Percentiles rank a stretch among this genome's conserved stretches.
Evolutionary conservation across 345 rosid species (phyloP).

Genomic region (Pelargonium nanum): DNA sequence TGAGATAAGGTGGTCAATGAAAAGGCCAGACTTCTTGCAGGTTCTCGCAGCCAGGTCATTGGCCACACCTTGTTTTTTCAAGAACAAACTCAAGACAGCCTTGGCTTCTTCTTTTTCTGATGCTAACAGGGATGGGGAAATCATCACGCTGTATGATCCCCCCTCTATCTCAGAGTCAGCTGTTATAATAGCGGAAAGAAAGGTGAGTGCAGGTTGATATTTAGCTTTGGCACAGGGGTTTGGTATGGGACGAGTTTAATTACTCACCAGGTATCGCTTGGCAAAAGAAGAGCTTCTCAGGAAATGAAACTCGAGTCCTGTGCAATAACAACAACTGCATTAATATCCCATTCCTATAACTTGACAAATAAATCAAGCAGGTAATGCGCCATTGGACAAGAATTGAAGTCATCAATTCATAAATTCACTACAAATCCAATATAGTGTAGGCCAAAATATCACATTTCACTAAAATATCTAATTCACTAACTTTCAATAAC

Average conservation of each 20-base stretch:
- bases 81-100: conserved; percentile 70
- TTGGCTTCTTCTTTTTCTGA: conserved; percentile 93
- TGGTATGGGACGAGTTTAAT: neutral
- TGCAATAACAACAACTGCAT: too few relatives aligned
- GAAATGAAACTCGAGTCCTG: conserved; percentile 20
- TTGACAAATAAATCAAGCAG: neutral
- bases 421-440: too few relatives aligned
- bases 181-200: conserved; percentile 11
- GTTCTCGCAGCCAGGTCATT: conserved; percentile 54
- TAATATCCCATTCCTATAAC: too few relatives aligned
- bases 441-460: too few relatives aligned
- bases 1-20: conserved; percentile 70
- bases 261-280: conserved; percentile 28
- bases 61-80: conserved; percentile 75
- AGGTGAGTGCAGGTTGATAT: neutral
- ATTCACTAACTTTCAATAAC: neutral
- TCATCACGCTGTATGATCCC: conserved; percentile 30
- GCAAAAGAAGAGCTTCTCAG: conserved; percentile 23
- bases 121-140: conserved; percentile 48
- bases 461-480: too few relatives aligned
- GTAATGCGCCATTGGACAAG: too few relatives aligned
- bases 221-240: neutral
- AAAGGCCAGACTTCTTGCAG: conserved; percentile 59
- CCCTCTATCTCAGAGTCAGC: conserved; percentile 48
- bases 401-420: too few relatives aligned